These are phyloP conservation scores for Cucurbita maxima DNA, from an alignment of 306 rosid species.

Conservation along the genomic window DNA sequence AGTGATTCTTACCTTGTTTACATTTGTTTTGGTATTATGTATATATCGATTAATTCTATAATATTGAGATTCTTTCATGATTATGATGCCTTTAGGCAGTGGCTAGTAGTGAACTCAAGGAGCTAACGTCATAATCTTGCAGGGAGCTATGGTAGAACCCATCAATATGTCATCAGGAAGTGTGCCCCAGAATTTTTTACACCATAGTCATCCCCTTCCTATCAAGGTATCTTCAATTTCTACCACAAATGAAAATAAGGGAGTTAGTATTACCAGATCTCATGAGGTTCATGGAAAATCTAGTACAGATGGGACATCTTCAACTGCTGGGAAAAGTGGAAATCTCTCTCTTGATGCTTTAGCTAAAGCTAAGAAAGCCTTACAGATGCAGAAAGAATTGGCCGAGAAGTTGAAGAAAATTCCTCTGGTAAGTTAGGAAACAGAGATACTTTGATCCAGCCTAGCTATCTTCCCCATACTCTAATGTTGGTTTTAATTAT, in stretches of 20 bases:
- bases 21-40: background rate
- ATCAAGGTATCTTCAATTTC: slow-evolving; percentile 93
- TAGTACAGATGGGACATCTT: slow-evolving; percentile 99
- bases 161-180: slow-evolving; percentile 33
- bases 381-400: slow-evolving; percentile 69
- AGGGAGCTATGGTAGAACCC: slow-evolving; percentile 50
- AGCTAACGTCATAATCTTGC: slow-evolving; percentile 11
- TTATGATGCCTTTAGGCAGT: background rate
- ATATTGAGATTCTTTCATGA: background rate
- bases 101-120: slow-evolving; percentile 15
- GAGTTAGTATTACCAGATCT: slow-evolving; percentile 96
- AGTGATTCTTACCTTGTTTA: background rate
- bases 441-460: background rate
- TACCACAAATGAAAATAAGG: slow-evolving; percentile 99
- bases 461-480: background rate
- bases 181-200: slow-evolving; percentile 40
- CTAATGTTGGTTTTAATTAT: background rate
- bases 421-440: slow-evolving; percentile 40
- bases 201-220: slow-evolving; percentile 47
- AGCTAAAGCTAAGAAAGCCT: slow-evolving; percentile 76
- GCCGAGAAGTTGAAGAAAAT: slow-evolving; percentile 62
- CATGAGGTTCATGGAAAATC: slow-evolving; percentile 99
- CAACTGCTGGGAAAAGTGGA: slow-evolving; percentile 87
- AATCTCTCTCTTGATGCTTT: slow-evolving; percentile 66
- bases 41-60: background rate